Evolutionary conservation across 148 eudicot genomes (phyloP).

Genomic region (Rhododendron mucronatum): DNA sequence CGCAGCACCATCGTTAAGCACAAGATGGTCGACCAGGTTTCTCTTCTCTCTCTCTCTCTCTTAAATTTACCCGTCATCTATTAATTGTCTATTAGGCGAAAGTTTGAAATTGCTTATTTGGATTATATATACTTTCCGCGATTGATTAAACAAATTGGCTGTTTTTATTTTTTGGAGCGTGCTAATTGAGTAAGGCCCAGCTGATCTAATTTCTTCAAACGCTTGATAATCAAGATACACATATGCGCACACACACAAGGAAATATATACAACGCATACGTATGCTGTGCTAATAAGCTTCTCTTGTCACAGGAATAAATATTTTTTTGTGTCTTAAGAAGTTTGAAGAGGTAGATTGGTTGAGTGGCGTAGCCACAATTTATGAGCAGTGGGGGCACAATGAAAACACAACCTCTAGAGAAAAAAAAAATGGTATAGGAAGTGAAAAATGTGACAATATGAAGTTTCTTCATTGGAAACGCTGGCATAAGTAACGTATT

Average conservation of each 20-base stretch:
- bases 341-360: neutral
- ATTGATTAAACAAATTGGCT: neutral
- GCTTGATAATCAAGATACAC: neutral
- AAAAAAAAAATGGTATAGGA: no score
- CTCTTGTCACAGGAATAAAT: neutral
- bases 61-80: neutral
- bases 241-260: neutral
- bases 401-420: no score
- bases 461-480: no score
- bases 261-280: neutral
- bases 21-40: slow-evolving; percentile 93
- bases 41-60: slow-evolving; percentile 9
- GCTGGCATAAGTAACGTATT: no score
- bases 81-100: neutral
- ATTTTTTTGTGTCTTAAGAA: neutral
- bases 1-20: slow-evolving; percentile 79
- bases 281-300: neutral
- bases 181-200: neutral
- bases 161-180: neutral
- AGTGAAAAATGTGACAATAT: no score
- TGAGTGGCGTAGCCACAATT: neutral
- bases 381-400: no score
- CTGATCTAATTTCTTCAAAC: neutral
- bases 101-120: neutral
- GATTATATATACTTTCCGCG: neutral